These are phyloP conservation scores for Purpureocillium lavendulum DNA, from an alignment of 2,329 filamentous ascomycete species.

Conservation along the genomic window DNA sequence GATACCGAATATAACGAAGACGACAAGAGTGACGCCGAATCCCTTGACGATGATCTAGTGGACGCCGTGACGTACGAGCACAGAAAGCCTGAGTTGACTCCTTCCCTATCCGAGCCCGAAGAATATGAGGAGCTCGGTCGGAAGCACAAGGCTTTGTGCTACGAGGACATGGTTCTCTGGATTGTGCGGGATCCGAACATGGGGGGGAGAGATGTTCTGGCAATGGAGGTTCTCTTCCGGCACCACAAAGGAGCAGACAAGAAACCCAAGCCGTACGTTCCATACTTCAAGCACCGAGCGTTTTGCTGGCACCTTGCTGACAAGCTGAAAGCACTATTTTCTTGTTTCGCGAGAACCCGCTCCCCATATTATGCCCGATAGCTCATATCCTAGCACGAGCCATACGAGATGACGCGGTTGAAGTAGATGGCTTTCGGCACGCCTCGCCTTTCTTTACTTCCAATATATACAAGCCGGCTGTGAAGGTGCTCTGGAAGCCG, in stretches of 20 bases:
- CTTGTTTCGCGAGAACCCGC: slow-evolving; percentile 6
- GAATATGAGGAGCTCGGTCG: slow-evolving; percentile 1
- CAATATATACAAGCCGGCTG: slow-evolving; percentile 2
- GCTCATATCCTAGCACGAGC: slow-evolving; percentile 3
- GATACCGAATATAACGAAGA: slow-evolving; percentile 4
- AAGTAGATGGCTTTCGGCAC: slow-evolving; percentile 2
- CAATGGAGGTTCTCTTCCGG: slow-evolving; percentile 6
- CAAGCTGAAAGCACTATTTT: slow-evolving; percentile 3
- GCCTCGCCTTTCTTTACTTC: slow-evolving; percentile 3
- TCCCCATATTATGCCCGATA: slow-evolving; percentile 5
- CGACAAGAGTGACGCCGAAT: slow-evolving; percentile 1
- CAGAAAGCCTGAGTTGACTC: background rate
- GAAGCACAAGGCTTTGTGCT: slow-evolving; percentile 5
- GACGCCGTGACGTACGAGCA: background rate
- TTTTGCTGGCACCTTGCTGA: no score
- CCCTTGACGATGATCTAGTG: no score
- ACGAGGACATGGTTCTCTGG: slow-evolving; percentile 6
- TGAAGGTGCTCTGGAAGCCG: slow-evolving; percentile 2
- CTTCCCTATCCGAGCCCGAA: background rate
- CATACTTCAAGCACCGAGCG: background rate
- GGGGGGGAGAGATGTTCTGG: slow-evolving; percentile 4
- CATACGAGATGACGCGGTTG: slow-evolving; percentile 4
- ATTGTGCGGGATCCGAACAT: slow-evolving; percentile 4
- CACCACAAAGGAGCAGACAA: slow-evolving; percentile 6
- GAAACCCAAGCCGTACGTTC: slow-evolving; percentile 4